phyloP scores from a whole-genome alignment of 768 basidiomycete species.

The Russula vinacea region DNA sequence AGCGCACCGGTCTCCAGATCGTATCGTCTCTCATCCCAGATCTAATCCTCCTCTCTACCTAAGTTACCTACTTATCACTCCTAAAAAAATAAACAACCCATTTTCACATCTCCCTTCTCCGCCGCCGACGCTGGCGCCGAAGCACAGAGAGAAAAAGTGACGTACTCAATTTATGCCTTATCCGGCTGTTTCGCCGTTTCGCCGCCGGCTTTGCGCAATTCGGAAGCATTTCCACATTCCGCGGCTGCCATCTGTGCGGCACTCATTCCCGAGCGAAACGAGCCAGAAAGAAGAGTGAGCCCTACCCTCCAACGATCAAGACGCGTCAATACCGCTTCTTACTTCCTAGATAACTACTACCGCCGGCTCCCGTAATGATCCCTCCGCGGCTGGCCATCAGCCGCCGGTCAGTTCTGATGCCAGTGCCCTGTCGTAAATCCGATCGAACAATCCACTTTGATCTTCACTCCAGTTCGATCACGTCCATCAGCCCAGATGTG shows the following conservation, averaged over 20 bases:
- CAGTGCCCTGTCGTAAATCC: conserved; percentile 3
- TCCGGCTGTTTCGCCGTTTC: conserved; percentile 14
- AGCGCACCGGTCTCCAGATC: conserved; percentile 14
- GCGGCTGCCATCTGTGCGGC: conserved; percentile 6
- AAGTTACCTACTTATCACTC: conserved; percentile 4
- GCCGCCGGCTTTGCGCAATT: conserved; percentile 29
- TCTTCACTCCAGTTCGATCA: conserved; percentile 15
- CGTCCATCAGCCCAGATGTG: conserved; percentile 3
- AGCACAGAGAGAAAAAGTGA: not conserved
- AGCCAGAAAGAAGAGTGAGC: not conserved
- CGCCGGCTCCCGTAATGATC: conserved; percentile 12
- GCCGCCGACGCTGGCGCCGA: conserved; percentile 11
- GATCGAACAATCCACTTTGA: not conserved
- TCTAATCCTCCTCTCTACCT: not conserved
- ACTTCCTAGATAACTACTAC: conserved; percentile 7
- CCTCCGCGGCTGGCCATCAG: conserved; percentile 18
- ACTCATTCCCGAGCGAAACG: not conserved
- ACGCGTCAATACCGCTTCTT: not conserved
- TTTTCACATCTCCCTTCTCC: conserved; percentile 3
- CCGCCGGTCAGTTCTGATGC: conserved; percentile 13
- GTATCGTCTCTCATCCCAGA: conserved; percentile 7
- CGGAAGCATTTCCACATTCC: conserved; percentile 15
- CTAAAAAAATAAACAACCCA: not conserved
- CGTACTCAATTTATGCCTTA: not conserved
- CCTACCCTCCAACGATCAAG: not conserved